Evolutionary conservation across 2,329 filamentous ascomycete genomes (phyloP).

Genomic region (Colletotrichum acutatum): DNA sequence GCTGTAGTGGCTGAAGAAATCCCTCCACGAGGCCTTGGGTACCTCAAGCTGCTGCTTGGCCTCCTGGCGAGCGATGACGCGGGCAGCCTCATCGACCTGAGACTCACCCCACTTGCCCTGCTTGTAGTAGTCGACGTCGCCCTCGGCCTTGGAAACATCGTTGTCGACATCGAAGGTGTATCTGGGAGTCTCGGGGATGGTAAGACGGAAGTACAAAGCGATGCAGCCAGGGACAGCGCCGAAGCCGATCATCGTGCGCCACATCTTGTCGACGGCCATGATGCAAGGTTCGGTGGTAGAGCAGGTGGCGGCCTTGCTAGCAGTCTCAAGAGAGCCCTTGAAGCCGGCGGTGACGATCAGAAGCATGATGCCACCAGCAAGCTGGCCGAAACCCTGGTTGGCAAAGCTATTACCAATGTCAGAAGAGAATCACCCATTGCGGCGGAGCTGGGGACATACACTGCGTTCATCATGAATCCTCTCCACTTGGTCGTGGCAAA

Average conservation of each 20-base stretch:
- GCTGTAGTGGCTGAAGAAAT: slow-evolving; percentile 78
- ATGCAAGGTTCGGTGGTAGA: slow-evolving; percentile 61
- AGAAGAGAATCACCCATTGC: background rate
- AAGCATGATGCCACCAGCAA: slow-evolving; percentile 79
- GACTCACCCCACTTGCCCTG: slow-evolving; percentile 68
- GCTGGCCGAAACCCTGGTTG: slow-evolving; percentile 75
- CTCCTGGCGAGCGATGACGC: slow-evolving; percentile 66
- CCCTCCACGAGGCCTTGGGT: slow-evolving; percentile 76
- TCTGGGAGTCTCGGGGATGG: slow-evolving; percentile 87
- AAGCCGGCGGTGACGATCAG: slow-evolving; percentile 77
- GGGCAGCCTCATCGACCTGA: slow-evolving; percentile 73
- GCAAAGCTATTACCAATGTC: slow-evolving; percentile 56
- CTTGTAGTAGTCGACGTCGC: slow-evolving; percentile 81
- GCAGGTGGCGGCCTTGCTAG: slow-evolving; percentile 66
- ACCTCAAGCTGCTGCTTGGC: slow-evolving; percentile 66
- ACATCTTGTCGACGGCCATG: slow-evolving; percentile 65
- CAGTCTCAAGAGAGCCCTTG: slow-evolving; percentile 68
- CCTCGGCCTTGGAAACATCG: slow-evolving; percentile 78
- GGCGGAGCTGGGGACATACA: slow-evolving; percentile 42
- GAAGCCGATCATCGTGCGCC: slow-evolving; percentile 74
- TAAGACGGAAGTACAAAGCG: slow-evolving; percentile 80
- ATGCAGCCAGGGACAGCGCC: slow-evolving; percentile 75
- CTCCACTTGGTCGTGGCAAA: slow-evolving; percentile 70
- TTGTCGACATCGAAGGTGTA: slow-evolving; percentile 87
- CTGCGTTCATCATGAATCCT: slow-evolving; percentile 72